Evolutionary conservation across 371 early-diverging fungal species (phyloP).

Genomic region (Cokeromyces recurvatus): DNA sequence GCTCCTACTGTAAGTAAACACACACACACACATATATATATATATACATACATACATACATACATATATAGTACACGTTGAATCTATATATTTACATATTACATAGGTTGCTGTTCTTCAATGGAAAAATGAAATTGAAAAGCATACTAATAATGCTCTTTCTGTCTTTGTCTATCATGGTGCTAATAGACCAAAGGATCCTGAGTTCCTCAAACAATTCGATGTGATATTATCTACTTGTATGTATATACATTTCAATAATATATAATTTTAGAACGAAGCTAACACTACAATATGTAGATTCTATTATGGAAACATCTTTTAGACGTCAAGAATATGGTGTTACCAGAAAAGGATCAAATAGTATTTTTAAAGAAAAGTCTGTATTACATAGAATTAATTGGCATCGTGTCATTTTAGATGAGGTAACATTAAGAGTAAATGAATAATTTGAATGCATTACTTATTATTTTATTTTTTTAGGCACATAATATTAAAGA

Average conservation of each 20-base stretch:
- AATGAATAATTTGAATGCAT: background rate
- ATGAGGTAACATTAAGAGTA: constrained; percentile 51
- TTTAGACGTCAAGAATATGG: constrained; percentile 79
- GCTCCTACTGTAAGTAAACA: constrained; percentile 63
- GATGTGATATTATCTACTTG: constrained; percentile 88
- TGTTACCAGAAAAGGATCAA: constrained; percentile 41
- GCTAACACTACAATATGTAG: constrained; percentile 27
- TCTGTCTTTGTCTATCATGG: constrained; percentile 75
- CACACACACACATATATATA: background rate
- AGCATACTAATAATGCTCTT: constrained; percentile 63
- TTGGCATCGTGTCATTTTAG: constrained; percentile 88
- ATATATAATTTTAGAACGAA: background rate
- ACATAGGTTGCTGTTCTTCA: constrained; percentile 83
- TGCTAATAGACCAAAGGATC: constrained; percentile 45
- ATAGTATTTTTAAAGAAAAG: constrained; percentile 50
- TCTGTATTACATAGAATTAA: constrained; percentile 70
- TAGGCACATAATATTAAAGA: constrained; percentile 96
- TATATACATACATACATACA: background rate
- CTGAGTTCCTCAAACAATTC: constrained; percentile 49
- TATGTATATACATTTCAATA: constrained; percentile 15
- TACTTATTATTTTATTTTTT: background rate
- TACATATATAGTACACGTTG: no score
- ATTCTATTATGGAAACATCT: constrained; percentile 71
- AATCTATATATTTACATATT: background rate
- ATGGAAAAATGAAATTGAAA: constrained; percentile 81